Evolutionary conservation across 169 alveolate genomes (phyloP).

Genomic region (Perkinsus olseni): DNA sequence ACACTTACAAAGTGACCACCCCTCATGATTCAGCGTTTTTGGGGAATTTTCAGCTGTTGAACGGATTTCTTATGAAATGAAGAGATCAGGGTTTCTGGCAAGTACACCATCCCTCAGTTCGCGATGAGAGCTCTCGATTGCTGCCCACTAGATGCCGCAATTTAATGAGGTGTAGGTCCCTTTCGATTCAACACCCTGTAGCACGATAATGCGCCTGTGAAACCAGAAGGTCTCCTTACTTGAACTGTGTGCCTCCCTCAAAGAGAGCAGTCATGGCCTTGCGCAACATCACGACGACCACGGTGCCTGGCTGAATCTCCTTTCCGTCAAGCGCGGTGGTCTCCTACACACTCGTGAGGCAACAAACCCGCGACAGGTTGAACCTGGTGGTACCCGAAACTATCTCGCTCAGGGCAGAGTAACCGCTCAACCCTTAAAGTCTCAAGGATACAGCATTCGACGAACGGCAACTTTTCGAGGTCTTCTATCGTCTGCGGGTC

Average conservation of each 20-base stretch:
- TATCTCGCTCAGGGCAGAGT: neutral
- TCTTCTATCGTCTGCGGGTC: neutral
- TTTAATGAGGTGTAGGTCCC: no score
- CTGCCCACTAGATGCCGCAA: no score
- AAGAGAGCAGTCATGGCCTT: neutral
- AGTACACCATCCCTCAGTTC: no score
- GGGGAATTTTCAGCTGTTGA: no score
- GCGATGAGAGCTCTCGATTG: no score
- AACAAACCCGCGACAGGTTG: neutral
- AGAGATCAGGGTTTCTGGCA: no score
- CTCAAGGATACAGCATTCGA: neutral
- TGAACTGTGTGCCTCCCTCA: neutral
- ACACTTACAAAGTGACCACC: no score
- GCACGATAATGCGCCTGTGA: neutral
- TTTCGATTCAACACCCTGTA: no score
- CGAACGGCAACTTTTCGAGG: neutral
- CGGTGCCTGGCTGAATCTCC: neutral
- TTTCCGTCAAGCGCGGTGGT: neutral
- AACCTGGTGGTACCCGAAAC: neutral
- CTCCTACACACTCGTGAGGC: neutral
- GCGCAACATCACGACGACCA: neutral
- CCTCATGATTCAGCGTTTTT: no score
- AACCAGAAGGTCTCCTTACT: neutral
- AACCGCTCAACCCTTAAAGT: neutral
- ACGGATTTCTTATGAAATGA: no score